These are phyloP conservation scores for Oryza rufipogon DNA, from an alignment of 176 grass and related monocot species.

Conservation along the genomic window DNA sequence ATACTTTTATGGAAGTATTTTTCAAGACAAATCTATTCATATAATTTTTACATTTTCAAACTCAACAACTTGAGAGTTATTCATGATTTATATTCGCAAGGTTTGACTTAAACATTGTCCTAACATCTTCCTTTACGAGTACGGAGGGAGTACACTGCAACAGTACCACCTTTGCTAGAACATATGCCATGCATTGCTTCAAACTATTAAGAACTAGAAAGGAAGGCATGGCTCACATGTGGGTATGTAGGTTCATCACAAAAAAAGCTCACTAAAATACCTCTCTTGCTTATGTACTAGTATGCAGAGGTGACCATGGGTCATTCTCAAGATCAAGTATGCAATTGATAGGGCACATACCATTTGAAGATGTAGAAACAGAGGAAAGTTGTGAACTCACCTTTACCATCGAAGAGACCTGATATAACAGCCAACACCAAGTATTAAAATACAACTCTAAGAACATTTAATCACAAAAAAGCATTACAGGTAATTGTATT, in stretches of 20 bases:
- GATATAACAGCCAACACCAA: constrained; percentile 41
- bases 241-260: constrained; percentile 5
- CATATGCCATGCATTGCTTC: constrained; percentile 3
- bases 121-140: too few species aligned
- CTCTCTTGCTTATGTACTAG: background rate
- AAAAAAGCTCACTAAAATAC: constrained; percentile 21
- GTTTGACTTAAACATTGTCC: too few species aligned
- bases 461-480: background rate
- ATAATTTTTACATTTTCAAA: too few species aligned
- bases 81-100: too few species aligned
- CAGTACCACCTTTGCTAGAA: background rate
- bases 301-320: constrained; percentile 12
- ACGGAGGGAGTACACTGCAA: background rate
- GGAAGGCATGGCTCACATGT: background rate
- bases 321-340: background rate
- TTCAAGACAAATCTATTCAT: too few species aligned
- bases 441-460: constrained; percentile 32
- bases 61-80: too few species aligned
- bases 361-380: constrained; percentile 23
- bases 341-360: constrained; percentile 39
- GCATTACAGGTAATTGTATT: constrained; percentile 19
- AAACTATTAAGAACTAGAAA: constrained; percentile 30
- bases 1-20: too few species aligned
- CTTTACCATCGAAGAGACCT: constrained; percentile 86
- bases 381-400: constrained; percentile 55